Evolutionary conservation across 2,329 filamentous ascomycete species (phyloP).

Genomic region (Sordariomycetes sp.): DNA sequence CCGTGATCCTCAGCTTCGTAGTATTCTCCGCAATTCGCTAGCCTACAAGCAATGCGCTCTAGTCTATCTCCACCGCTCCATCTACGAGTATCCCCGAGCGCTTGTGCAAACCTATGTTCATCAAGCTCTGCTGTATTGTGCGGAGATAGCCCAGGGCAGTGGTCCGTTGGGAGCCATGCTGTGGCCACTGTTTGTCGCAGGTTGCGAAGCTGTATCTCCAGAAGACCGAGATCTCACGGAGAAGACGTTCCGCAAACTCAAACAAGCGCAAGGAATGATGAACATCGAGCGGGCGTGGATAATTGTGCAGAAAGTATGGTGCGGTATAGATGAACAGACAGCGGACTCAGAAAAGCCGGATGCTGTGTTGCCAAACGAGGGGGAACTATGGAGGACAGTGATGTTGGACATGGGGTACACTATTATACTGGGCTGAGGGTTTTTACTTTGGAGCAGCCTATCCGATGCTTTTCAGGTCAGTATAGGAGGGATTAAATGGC

Average conservation of each 20-base stretch:
- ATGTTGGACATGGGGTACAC: constrained; percentile 48
- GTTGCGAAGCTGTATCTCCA: constrained; percentile 44
- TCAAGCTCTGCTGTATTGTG: constrained; percentile 41
- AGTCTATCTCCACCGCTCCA: constrained; percentile 47
- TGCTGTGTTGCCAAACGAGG: constrained; percentile 12
- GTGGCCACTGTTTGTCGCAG: constrained; percentile 55
- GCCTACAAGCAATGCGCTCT: constrained; percentile 50
- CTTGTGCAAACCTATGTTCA: constrained; percentile 45
- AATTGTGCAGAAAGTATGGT: constrained; percentile 54
- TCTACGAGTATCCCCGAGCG: constrained; percentile 37
- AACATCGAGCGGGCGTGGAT: constrained; percentile 54
- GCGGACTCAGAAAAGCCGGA: constrained; percentile 3
- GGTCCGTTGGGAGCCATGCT: constrained; percentile 56
- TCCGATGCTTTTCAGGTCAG: too few relatives aligned
- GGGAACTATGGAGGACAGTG: constrained; percentile 46
- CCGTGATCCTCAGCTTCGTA: constrained; percentile 37
- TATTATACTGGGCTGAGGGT: constrained; percentile 47
- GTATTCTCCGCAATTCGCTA: constrained; percentile 47
- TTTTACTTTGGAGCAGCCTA: too few relatives aligned
- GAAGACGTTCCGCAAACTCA: constrained; percentile 41
- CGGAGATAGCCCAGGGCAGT: constrained; percentile 41
- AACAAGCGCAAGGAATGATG: constrained; percentile 52
- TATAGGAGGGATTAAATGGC: too few relatives aligned
- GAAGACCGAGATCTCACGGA: constrained; percentile 42
- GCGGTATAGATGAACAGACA: constrained; percentile 32